Percentiles rank a stretch among this genome's conserved stretches.
Evolutionary conservation across 208 protist species (phyloP).

Genomic region (Leishmania major): DNA sequence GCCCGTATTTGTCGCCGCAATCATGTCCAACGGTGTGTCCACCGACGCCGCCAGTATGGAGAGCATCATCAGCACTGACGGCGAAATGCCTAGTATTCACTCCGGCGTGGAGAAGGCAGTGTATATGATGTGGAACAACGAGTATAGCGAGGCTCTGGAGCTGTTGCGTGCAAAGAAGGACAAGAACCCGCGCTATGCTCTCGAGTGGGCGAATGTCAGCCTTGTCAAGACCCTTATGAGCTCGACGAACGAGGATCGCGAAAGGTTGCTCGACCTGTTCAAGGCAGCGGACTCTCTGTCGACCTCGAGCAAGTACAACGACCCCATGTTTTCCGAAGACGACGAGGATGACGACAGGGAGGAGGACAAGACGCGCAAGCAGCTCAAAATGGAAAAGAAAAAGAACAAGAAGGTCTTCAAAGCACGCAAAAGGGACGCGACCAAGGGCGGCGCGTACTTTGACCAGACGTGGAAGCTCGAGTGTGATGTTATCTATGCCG

Average conservation of each 20-base stretch:
- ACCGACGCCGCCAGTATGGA: constrained; percentile 28
- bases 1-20: not conserved
- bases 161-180: constrained; percentile 68
- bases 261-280: constrained; percentile 70
- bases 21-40: constrained; percentile 18
- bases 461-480: constrained; percentile 88
- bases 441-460: constrained; percentile 55
- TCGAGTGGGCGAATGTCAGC: constrained; percentile 82
- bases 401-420: constrained; percentile 67
- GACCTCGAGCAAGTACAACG: constrained; percentile 69
- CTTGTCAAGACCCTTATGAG: constrained; percentile 85
- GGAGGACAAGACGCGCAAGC: constrained; percentile 15
- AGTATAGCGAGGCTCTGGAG: constrained; percentile 67
- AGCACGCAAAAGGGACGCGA: constrained; percentile 48
- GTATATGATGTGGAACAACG: constrained; percentile 84
- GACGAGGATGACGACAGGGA: constrained; percentile 22
- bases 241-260: constrained; percentile 77
- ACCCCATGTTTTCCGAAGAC: constrained; percentile 64
- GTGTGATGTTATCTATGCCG: constrained; percentile 91
- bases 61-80: constrained; percentile 38
- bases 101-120: constrained; percentile 57
- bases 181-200: constrained; percentile 77
- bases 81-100: constrained; percentile 46
- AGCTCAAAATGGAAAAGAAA: constrained; percentile 26
- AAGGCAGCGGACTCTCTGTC: constrained; percentile 80